Evolutionary conservation across 192 early-diverging fungal species (phyloP), one percentile per base, ranked within the genome.

Genomic region (Coemansia asiatica): DNA sequence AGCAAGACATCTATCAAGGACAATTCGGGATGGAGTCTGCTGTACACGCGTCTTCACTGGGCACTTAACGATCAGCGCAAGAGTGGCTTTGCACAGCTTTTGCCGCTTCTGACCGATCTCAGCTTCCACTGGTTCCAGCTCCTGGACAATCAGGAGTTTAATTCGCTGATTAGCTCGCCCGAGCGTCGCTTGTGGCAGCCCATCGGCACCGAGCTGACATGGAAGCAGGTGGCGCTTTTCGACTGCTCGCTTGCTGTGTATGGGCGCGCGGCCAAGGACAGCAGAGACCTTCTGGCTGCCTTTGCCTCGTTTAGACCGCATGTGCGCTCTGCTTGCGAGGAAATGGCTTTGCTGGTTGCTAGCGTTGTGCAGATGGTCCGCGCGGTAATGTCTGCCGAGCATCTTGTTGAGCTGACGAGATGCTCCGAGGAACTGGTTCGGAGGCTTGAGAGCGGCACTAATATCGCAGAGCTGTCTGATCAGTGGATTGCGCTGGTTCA

Each of bases 161-260:
- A 19, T n/a, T n/a, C 23, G 19, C 22, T 56, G 16, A 49, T 74
- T 1, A 51, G 51, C 4, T 27, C 61, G n/a, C 63, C 77, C 1
- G 27, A 49, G 1, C 53, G 48, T 23, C 62, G 61, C 51, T 63
- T 74, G 13, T 19, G 46, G 16, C 69, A 61, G 8, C 63, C 78
- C 1, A 66, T 81, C 16, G 78, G 66, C 21, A 75, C 78, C 6
- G 72, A 74, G 64, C 50, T 81, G 10, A 33, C 66, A 0, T 75
- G 68, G 78, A 38, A 57, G 6, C 57, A 66, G 33, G 72, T 69
- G 0, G 50, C 40, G 27, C 44, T 19, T 0, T 55, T 81, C 0
- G 36, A 58, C 19, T 66, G 78, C 58, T n/a, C 69, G 13, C 40
- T 72, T n/a, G 54, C 26, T 15, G 61, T 65, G 21, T 49, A 60